These are phyloP conservation scores for Mallotus nudiflorus DNA, from an alignment of 345 rosid genomes.

Conservation along the genomic window DNA sequence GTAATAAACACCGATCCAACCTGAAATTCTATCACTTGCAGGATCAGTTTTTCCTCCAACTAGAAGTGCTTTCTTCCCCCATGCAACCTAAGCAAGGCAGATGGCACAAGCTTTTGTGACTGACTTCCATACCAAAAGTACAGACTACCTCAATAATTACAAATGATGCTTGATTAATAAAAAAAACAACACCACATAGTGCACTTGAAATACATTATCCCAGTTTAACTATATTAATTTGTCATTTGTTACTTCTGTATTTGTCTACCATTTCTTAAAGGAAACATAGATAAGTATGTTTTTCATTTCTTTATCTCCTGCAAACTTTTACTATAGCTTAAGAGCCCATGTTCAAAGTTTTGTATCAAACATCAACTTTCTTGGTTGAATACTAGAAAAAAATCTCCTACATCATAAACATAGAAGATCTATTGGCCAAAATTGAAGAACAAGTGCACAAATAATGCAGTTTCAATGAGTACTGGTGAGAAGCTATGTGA, in stretches of 20 bases:
- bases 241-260: neutral
- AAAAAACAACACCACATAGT: neutral
- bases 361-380: neutral
- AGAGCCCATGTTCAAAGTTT: no score
- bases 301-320: neutral
- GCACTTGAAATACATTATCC: neutral
- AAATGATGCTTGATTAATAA: neutral
- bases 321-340: neutral
- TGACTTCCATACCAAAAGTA: neutral
- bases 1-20: conserved; percentile 37
- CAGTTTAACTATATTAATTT: neutral
- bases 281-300: neutral
- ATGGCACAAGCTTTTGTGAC: conserved; percentile 16
- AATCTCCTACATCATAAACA: no score
- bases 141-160: neutral
- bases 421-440: neutral
- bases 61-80: conserved; percentile 87
- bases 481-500: conserved; percentile 5
- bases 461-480: neutral
- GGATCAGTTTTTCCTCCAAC: conserved; percentile 97
- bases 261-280: no score
- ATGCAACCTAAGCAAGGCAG: conserved; percentile 62
- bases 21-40: conserved; percentile 75
- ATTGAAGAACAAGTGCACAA: neutral
- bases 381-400: neutral